Evolutionary conservation across 2,329 filamentous ascomycete species (phyloP).

Genomic region (Rhynchosporium secalis): DNA sequence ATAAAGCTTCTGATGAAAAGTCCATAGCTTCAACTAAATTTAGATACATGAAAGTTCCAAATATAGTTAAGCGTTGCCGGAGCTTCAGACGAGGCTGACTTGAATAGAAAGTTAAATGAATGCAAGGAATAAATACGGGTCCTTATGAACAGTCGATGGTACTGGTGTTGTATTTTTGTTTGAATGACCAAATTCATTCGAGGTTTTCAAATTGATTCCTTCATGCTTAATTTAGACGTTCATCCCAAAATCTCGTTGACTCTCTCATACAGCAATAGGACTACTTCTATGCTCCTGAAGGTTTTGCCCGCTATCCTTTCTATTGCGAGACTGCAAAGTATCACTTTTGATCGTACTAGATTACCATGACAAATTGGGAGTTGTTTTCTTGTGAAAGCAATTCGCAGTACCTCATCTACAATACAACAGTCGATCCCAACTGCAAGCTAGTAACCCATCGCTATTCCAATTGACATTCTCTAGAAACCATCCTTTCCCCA

Average conservation of each 20-base stretch:
- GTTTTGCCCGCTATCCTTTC: background rate
- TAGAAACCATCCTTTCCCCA: constrained; percentile 92
- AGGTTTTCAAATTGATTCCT: no score
- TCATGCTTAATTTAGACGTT: no score
- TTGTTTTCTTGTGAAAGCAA: constrained; percentile 17
- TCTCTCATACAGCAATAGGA: background rate
- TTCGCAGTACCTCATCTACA: constrained; percentile 34
- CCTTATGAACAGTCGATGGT: background rate
- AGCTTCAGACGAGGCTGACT: constrained; percentile 19
- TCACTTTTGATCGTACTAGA: background rate
- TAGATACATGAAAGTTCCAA: constrained; percentile 16
- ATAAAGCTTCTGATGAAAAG: constrained; percentile 1
- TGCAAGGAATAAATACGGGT: background rate
- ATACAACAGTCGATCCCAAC: constrained; percentile 25
- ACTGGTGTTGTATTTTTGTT: no score
- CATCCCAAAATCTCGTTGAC: no score
- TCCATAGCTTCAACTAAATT: constrained; percentile 16
- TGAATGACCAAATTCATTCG: no score
- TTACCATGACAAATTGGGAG: background rate
- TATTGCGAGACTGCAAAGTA: background rate
- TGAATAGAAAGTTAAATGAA: background rate
- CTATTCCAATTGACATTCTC: constrained; percentile 36
- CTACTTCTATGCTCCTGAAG: background rate
- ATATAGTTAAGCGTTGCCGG: constrained; percentile 5
- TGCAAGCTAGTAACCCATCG: constrained; percentile 3